A percentile compares a stretch with the other conserved stretches of the same genome.
Evolutionary conservation across 257 asterid genomes (phyloP).

Genomic region (Solanum chilense): DNA sequence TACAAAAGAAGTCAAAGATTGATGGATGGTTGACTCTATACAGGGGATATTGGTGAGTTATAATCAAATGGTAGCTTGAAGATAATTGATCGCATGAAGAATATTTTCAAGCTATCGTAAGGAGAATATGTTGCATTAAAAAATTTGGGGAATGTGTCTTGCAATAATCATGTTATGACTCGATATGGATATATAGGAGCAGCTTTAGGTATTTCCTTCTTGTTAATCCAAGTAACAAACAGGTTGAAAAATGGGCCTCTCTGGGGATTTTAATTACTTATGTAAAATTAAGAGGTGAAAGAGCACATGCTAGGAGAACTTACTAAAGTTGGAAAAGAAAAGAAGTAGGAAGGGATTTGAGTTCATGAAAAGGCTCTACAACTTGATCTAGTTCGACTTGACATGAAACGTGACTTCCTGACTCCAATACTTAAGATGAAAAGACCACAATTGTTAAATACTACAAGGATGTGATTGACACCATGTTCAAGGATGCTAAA

Average conservation of each 20-base stretch:
- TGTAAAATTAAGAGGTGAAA: constrained; percentile 45
- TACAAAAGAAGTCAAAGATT: too few relatives aligned
- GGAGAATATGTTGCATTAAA: constrained; percentile 99
- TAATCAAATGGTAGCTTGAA: constrained; percentile 79
- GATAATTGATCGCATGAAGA: constrained; percentile 89
- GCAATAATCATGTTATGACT: constrained; percentile 42
- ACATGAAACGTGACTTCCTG: constrained; percentile 84
- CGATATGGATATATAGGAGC: constrained; percentile 92
- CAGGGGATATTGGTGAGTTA: constrained; percentile 97
- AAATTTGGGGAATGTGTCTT: constrained; percentile 76
- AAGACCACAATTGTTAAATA: constrained; percentile 77
- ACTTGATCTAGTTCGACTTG: constrained; percentile 87
- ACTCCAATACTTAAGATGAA: constrained; percentile 88
- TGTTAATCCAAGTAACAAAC: constrained; percentile 64
- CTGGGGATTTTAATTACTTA: constrained; percentile 54
- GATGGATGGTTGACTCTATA: too few relatives aligned
- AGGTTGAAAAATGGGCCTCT: constrained; percentile 63
- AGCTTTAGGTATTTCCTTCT: constrained; percentile 85
- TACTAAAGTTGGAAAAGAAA: constrained; percentile 49
- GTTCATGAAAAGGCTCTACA: constrained; percentile 55
- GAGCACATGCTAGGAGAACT: constrained; percentile 60
- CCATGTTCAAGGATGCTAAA: constrained; percentile 61
- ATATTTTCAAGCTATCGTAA: constrained; percentile 95
- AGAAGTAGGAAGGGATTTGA: constrained; percentile 93
- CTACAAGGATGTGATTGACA: constrained; percentile 66